Base-by-base conservation (phyloP, 2,329 filamentous ascomycete species). In the Furcasterigmium furcatum region DNA sequence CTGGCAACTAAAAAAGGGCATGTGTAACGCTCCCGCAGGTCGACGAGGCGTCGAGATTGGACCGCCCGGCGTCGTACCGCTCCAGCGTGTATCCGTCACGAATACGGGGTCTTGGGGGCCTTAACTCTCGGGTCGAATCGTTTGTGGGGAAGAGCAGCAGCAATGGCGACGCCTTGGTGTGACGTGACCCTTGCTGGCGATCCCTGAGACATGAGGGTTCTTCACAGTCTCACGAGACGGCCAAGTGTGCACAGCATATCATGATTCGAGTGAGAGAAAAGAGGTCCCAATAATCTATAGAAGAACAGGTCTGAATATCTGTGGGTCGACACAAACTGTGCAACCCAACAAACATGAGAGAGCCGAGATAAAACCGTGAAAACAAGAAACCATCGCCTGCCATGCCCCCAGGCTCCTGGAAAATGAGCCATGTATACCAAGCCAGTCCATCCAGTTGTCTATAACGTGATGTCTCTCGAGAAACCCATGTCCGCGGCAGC, bases 351-450 rank as follows among this genome's bases (percentile, higher is more conserved):
- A 16, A 18, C 34, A 36, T 18, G 34, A 36, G 34, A 20, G 18
- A 19, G 6, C 34, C 7, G 34, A 19, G n/a, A 7, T 12, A 12
- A 7, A 18, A 36, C n/a, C n/a, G 34, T 36, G 34, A 12, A 19
- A 19, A 36, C n/a, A 19, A 36, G 18, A 36, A 43, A 18, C 30
- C 22, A 19, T 43, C 41, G 41, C 41, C 30, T 43, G 41, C 41
- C 41, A 43, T 43, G 41, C 41, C 41, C 41, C 19, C 20, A 25
- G 41, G 41, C 41, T 24, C 32, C 41, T 19, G 22, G 24, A 25
- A 24, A 35, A 39, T 34, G 34, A 36, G 34, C 32, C 41, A 21
- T 36, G 32, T 43, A 41, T 41, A 36, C 41, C 41, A 22, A 39
- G 22, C 32, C 41, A 22, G 29, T 21, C 29, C 41, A 24, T 24